A percentile compares a stretch with the other conserved stretches of the same genome.
Evolutionary conservation across 202 grass and related monocot genomes (phyloP).

Genomic region (Musa balbisiana): DNA sequence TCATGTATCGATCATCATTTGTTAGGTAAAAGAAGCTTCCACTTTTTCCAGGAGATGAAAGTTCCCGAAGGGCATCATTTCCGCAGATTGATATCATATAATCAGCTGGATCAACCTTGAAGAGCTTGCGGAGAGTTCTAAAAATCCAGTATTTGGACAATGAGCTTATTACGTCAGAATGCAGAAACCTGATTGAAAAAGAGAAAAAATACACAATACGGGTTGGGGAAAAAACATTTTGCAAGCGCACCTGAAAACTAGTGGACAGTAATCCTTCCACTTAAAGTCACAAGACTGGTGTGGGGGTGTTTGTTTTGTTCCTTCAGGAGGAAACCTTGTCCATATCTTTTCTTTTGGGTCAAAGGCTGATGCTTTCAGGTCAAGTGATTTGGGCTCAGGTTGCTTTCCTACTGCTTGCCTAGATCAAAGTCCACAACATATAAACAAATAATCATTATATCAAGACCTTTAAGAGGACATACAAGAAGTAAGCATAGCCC

Average conservation of each 20-base stretch:
- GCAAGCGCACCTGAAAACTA: conserved; percentile 69
- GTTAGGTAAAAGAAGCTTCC: conserved; percentile 96
- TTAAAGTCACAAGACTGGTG: conserved; percentile 83
- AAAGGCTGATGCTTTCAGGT: conserved; percentile 87
- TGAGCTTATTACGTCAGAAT: neutral
- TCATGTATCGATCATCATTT: conserved; percentile 91
- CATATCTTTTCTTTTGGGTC: conserved; percentile 95
- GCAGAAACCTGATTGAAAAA: neutral
- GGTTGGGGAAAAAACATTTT: neutral
- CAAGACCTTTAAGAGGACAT: neutral
- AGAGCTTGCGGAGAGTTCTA: conserved; percentile 76
- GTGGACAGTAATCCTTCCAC: conserved; percentile 94
- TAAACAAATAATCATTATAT: neutral
- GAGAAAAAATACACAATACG: neutral
- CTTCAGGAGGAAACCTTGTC: conserved; percentile 87
- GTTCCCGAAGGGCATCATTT: conserved; percentile 60
- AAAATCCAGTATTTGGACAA: neutral
- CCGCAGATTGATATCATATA: conserved; percentile 83
- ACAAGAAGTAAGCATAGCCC: neutral
- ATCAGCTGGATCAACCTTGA: conserved; percentile 75
- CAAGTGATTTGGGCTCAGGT: conserved; percentile 43
- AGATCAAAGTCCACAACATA: conserved; percentile 10
- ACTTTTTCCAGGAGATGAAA: conserved; percentile 81
- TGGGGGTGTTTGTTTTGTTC: conserved; percentile 78
- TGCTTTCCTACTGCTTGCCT: conserved; percentile 84